A percentile compares a stretch with the other conserved stretches of the same genome.
Evolutionary conservation across 306 rosid genomes (phyloP).

Genomic region (Senna siamea): DNA sequence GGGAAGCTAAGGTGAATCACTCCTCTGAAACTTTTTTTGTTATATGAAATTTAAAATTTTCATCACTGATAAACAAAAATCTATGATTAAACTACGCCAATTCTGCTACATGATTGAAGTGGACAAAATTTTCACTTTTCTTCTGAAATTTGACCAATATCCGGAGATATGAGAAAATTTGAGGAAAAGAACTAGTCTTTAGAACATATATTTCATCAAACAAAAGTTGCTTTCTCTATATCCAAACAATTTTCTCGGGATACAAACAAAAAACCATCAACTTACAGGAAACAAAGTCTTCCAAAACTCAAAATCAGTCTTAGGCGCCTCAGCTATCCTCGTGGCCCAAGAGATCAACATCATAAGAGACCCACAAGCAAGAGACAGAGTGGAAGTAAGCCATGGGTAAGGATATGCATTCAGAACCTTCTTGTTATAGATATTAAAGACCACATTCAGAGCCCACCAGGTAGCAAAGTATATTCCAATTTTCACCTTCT

Average conservation of each 20-base stretch:
- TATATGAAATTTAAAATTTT: too few relatives aligned
- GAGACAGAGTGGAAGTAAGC: slow-evolving; percentile 94
- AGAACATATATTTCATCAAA: slow-evolving; percentile 33
- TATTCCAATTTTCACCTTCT: slow-evolving; percentile 83
- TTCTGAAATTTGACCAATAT: slow-evolving; percentile 22
- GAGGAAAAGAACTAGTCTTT: neutral
- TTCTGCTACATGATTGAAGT: slow-evolving; percentile 29
- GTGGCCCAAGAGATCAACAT: slow-evolving; percentile 93
- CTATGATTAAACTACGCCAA: slow-evolving; percentile 17
- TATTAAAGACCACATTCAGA: slow-evolving; percentile 93
- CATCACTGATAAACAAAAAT: slow-evolving; percentile 8
- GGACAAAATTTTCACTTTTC: neutral
- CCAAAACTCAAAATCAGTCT: slow-evolving; percentile 93
- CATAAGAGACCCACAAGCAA: slow-evolving; percentile 94
- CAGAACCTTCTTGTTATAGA: slow-evolving; percentile 96
- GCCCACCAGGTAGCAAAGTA: slow-evolving; percentile 98
- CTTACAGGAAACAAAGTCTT: slow-evolving; percentile 94
- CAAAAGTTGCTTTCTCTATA: slow-evolving; percentile 44
- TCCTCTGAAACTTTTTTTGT: neutral
- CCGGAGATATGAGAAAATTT: slow-evolving; percentile 27
- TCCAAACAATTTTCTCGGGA: slow-evolving; percentile 43
- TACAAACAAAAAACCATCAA: slow-evolving; percentile 50
- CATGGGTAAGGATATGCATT: slow-evolving; percentile 97
- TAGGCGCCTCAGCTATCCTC: slow-evolving; percentile 89
- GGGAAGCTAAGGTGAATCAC: neutral